Percentiles rank a stretch among this genome's conserved stretches.
These are phyloP conservation scores for Boletus edulis DNA, from an alignment of 768 basidiomycete species.

Conservation along the genomic window DNA sequence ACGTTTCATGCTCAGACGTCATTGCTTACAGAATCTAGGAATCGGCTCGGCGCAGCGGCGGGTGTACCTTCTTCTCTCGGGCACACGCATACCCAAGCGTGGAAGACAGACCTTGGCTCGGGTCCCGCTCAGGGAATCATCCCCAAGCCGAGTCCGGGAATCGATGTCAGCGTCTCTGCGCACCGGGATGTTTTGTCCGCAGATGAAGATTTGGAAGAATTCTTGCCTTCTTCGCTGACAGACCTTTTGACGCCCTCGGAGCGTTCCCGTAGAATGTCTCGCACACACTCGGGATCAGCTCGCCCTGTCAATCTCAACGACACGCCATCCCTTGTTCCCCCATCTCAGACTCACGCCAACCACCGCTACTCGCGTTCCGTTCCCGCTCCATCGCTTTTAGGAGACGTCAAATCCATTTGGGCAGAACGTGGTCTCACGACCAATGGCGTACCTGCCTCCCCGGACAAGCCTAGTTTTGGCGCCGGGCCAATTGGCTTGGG, in stretches of 20 bases:
- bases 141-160: slow-evolving; percentile 4
- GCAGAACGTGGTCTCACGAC: slow-evolving; percentile 46
- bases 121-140: slow-evolving; percentile 15
- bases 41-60: slow-evolving; percentile 27
- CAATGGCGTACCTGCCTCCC: slow-evolving; percentile 36
- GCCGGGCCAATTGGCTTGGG: slow-evolving; percentile 31
- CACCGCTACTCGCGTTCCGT: slow-evolving; percentile 85
- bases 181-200: slow-evolving; percentile 40
- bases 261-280: slow-evolving; percentile 75
- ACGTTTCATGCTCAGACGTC: slow-evolving; percentile 78
- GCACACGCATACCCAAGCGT: slow-evolving; percentile 22
- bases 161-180: slow-evolving; percentile 27
- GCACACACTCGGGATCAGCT: slow-evolving; percentile 54
- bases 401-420: slow-evolving; percentile 83
- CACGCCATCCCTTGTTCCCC: slow-evolving; percentile 17
- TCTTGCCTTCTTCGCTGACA: slow-evolving; percentile 83
- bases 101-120: slow-evolving; percentile 28
- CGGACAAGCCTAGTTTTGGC: slow-evolving; percentile 29
- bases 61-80: slow-evolving; percentile 69
- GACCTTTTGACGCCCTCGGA: slow-evolving; percentile 91
- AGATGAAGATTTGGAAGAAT: slow-evolving; percentile 83
- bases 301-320: slow-evolving; percentile 22
- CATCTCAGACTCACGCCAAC: slow-evolving; percentile 22
- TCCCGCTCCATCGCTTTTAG: slow-evolving; percentile 71
- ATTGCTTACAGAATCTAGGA: slow-evolving; percentile 35